A percentile compares a stretch with the other conserved stretches of the same genome.
phyloP scores from a whole-genome alignment of 2,329 filamentous ascomycete species.

The Fusarium beomiforme region DNA sequence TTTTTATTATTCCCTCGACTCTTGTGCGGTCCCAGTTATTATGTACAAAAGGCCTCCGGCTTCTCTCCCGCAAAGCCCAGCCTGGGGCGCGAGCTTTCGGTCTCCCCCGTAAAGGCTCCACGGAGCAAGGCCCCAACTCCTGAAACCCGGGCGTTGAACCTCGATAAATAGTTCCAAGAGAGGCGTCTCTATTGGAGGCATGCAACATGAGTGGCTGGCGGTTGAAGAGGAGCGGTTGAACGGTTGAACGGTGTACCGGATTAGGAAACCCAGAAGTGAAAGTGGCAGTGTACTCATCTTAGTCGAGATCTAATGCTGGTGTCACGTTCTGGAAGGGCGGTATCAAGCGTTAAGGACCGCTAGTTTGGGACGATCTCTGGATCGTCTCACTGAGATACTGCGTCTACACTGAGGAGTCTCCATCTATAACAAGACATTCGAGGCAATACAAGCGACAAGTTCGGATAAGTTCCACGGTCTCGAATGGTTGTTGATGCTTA shows the following conservation, averaged over 20 bases:
- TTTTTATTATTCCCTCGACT: conserved; percentile 18
- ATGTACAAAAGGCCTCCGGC: conserved; percentile 14
- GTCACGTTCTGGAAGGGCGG: conserved; percentile 37
- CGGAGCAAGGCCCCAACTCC: conserved; percentile 7
- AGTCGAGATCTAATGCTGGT: neutral
- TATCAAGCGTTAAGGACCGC: conserved; percentile 15
- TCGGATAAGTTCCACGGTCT: neutral
- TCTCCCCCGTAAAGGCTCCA: conserved; percentile 26
- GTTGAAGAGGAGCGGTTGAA: conserved; percentile 5
- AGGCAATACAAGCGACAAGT: conserved; percentile 12
- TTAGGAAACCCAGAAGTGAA: conserved; percentile 19
- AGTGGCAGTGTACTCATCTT: neutral
- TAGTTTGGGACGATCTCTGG: conserved; percentile 16
- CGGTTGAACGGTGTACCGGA: conserved; percentile 26
- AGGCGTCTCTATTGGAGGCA: neutral
- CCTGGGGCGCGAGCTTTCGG: conserved; percentile 21
- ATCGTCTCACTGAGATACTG: conserved; percentile 22
- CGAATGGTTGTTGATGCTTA: conserved; percentile 5
- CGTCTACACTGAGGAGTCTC: neutral
- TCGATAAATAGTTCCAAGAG: conserved; percentile 1
- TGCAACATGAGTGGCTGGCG: conserved; percentile 12
- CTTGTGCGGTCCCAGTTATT: conserved; percentile 2
- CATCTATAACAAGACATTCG: neutral
- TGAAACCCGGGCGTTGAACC: conserved; percentile 16
- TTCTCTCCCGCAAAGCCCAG: conserved; percentile 8